A percentile compares a stretch with the other conserved stretches of the same genome.
These are phyloP conservation scores for Corylus americana DNA, from an alignment of 306 rosid species.

Conservation along the genomic window DNA sequence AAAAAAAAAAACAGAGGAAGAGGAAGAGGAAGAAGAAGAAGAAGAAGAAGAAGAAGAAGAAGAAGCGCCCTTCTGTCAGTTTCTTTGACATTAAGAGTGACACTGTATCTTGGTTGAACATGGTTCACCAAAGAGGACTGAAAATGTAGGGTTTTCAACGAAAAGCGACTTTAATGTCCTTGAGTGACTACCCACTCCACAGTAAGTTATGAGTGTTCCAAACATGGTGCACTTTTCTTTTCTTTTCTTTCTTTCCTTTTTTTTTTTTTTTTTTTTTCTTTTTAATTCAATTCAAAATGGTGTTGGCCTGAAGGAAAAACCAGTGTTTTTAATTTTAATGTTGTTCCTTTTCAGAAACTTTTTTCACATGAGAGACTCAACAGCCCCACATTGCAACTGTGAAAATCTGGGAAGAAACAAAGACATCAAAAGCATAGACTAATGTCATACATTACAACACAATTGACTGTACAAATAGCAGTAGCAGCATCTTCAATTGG, in stretches of 20 bases:
- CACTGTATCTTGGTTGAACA: not conserved
- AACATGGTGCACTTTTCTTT: not conserved
- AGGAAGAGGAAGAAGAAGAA: no score
- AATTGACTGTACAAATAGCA: constrained; percentile 46
- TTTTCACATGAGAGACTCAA: constrained; percentile 27
- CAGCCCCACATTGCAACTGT: constrained; percentile 6
- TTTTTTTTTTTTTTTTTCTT: not conserved
- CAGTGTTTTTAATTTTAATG: not conserved
- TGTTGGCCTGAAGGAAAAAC: not conserved
- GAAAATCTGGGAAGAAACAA: constrained; percentile 25
- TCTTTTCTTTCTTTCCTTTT: no score
- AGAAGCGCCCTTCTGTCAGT: not conserved
- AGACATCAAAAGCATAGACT: constrained; percentile 25
- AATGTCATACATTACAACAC: constrained; percentile 36
- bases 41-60: no score
- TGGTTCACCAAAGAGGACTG: not conserved
- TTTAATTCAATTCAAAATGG: not conserved
- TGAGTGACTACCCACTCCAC: not conserved
- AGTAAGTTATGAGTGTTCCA: not conserved
- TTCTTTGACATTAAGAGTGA: not conserved
- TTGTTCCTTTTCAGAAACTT: not conserved
- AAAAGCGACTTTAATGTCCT: not conserved
- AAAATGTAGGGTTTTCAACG: not conserved
- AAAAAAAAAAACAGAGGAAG: not conserved
- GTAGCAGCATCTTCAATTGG: constrained; percentile 42